Percentiles rank a stretch among this genome's conserved stretches.
phyloP scores from a whole-genome alignment of 257 asterid genomes.

The Capsicum baccatum region DNA sequence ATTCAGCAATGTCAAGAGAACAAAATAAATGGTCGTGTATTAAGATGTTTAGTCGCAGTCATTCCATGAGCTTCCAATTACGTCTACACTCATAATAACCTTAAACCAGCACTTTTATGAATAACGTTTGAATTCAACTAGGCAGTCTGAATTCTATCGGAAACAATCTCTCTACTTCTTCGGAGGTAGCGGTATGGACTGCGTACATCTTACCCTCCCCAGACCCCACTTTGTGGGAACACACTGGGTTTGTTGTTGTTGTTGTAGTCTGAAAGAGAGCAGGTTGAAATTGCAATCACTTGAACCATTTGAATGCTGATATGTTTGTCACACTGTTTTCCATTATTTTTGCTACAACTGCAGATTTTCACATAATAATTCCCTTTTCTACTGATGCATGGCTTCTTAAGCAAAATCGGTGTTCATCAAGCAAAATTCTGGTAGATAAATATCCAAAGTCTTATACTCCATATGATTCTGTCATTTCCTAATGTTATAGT shows the following conservation, averaged over 20 bases:
- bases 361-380: conserved; percentile 13
- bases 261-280: not conserved
- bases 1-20: not conserved
- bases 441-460: conserved; percentile 1
- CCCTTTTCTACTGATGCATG: conserved; percentile 20
- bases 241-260: too few species aligned
- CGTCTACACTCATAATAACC: conserved; percentile 1
- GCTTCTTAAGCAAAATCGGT: not conserved
- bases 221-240: too few species aligned
- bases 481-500: not conserved
- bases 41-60: conserved; percentile 10
- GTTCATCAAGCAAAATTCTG: not conserved
- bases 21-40: not conserved
- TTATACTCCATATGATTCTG: not conserved
- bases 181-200: too few species aligned
- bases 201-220: too few species aligned
- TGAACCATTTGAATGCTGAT: conserved; percentile 10
- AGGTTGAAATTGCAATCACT: not conserved
- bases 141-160: not conserved
- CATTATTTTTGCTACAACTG: conserved; percentile 2
- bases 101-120: not conserved
- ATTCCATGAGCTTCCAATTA: not conserved
- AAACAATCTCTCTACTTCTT: too few species aligned
- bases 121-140: conserved; percentile 2
- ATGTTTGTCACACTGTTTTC: conserved; percentile 15